These are phyloP conservation scores for Aspergillus terreus DNA, from an alignment of 2,329 filamentous ascomycete species.

Conservation along the genomic window DNA sequence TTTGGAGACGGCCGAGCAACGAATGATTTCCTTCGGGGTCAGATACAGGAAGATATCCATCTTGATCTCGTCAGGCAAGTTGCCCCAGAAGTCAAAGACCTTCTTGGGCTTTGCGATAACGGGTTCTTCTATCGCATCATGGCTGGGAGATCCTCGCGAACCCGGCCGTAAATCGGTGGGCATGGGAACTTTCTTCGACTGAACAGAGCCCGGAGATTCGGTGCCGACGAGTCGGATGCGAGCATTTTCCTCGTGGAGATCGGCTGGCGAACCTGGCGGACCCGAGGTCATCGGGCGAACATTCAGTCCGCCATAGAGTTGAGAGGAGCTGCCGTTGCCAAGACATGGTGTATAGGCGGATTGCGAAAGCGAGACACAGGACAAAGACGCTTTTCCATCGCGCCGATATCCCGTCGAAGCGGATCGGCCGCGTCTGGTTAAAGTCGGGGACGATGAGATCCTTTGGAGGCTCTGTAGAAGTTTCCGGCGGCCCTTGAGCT, in stretches of 20 bases:
- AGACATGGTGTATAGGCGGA: constrained; percentile 52
- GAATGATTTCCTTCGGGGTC: constrained; percentile 74
- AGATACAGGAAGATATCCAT: constrained; percentile 74
- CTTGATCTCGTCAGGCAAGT: constrained; percentile 78
- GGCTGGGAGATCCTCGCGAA: constrained; percentile 36
- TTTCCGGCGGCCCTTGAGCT: constrained; percentile 65
- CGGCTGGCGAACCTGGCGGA: constrained; percentile 41
- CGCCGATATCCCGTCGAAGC: constrained; percentile 66
- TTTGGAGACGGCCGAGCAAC: constrained; percentile 72
- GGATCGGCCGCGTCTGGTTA: constrained; percentile 61
- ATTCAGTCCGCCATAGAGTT: constrained; percentile 54
- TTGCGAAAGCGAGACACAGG: constrained; percentile 59
- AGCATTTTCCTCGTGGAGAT: constrained; percentile 52
- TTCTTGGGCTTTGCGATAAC: constrained; percentile 27
- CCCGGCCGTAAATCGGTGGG: constrained; percentile 59
- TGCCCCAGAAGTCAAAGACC: constrained; percentile 69
- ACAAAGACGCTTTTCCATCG: constrained; percentile 60
- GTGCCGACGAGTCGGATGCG: constrained; percentile 55
- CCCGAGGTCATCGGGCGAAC: constrained; percentile 53
- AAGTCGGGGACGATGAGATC: constrained; percentile 74
- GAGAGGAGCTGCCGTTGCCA: constrained; percentile 53
- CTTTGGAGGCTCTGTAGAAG: constrained; percentile 72
- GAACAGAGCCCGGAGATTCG: constrained; percentile 35
- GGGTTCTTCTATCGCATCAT: constrained; percentile 14
- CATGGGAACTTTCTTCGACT: constrained; percentile 55